Conservation (phyloP, 768 basidiomycete species). For the Rhizopogon rudus region DNA sequence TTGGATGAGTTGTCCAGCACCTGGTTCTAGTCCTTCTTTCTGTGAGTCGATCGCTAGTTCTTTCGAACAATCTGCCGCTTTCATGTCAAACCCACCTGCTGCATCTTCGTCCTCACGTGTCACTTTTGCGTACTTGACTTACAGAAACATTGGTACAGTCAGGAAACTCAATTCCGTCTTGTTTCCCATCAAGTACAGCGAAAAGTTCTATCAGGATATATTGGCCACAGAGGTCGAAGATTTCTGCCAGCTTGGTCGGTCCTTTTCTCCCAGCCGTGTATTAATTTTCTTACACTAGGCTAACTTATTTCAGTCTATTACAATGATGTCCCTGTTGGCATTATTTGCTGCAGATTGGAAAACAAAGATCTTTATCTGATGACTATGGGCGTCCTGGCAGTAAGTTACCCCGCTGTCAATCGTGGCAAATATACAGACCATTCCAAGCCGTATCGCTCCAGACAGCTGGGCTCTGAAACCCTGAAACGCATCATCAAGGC, state of each 20-base stretch:
- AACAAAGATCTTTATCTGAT: slow-evolving; percentile 67
- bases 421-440: slow-evolving; percentile 12
- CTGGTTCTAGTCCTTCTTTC: not conserved
- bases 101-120: slow-evolving; percentile 34
- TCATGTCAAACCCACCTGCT: slow-evolving; percentile 20
- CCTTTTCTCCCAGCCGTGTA: slow-evolving; percentile 9
- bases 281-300: not conserved
- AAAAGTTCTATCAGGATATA: slow-evolving; percentile 83
- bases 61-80: not conserved
- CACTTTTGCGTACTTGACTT: slow-evolving; percentile 68
- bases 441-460: slow-evolving; percentile 76
- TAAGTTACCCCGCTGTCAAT: slow-evolving; percentile 33
- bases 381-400: slow-evolving; percentile 90
- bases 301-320: slow-evolving; percentile 62
- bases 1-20: slow-evolving; percentile 3
- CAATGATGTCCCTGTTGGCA: slow-evolving; percentile 90
- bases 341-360: slow-evolving; percentile 82
- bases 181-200: slow-evolving; percentile 86
- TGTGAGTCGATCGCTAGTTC: slow-evolving; percentile 20
- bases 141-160: slow-evolving; percentile 78
- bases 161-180: slow-evolving; percentile 65
- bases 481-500: slow-evolving; percentile 64
- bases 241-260: slow-evolving; percentile 84
- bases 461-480: slow-evolving; percentile 67
- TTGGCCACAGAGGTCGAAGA: slow-evolving; percentile 72